Percentiles rank a stretch among this genome's conserved stretches.
phyloP scores from a whole-genome alignment of 345 rosid genomes.

The Citrus cavaleriei region DNA sequence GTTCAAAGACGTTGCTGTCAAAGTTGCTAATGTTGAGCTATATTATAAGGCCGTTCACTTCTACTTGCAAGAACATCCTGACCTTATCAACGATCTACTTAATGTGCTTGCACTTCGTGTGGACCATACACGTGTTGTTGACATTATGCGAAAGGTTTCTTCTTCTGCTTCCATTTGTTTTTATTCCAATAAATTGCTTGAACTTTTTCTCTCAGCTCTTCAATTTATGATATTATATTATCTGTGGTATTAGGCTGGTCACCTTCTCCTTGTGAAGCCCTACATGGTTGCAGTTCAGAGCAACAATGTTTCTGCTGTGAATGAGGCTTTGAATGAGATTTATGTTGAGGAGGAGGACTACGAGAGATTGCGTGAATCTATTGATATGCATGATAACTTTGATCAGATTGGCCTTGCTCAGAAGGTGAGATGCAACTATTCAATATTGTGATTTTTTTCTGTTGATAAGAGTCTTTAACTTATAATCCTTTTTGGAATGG shows the following conservation, averaged over 20 bases:
- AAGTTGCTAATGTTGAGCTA: conserved; percentile 93
- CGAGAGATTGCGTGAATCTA: conserved; percentile 89
- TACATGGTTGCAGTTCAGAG: conserved; percentile 98
- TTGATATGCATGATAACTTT: conserved; percentile 85
- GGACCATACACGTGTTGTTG: conserved; percentile 97
- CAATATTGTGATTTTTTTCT: neutral
- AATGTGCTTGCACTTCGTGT: conserved; percentile 92
- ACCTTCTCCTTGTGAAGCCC: conserved; percentile 86
- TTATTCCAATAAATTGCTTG: neutral
- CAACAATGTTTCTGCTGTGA: conserved; percentile 87
- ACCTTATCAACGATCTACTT: conserved; percentile 85
- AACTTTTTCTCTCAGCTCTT: neutral
- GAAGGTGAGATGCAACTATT: conserved; percentile 44
- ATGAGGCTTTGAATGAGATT: conserved; percentile 90
- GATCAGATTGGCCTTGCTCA: conserved; percentile 94
- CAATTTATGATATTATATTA: neutral
- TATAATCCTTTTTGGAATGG: conserved; percentile 13
- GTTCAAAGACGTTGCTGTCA: conserved; percentile 86
- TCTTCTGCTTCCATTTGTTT: conserved; percentile 8
- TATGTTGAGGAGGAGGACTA: conserved; percentile 96
- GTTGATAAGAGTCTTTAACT: neutral
- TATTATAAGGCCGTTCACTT: conserved; percentile 98
- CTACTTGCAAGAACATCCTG: conserved; percentile 97
- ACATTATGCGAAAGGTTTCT: conserved; percentile 90
- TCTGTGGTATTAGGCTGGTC: conserved; percentile 73